A percentile compares a stretch with the other conserved stretches of the same genome.
phyloP scores from a whole-genome alignment of 495 filamentous ascomycete species.

The Penicillium subrubescens region DNA sequence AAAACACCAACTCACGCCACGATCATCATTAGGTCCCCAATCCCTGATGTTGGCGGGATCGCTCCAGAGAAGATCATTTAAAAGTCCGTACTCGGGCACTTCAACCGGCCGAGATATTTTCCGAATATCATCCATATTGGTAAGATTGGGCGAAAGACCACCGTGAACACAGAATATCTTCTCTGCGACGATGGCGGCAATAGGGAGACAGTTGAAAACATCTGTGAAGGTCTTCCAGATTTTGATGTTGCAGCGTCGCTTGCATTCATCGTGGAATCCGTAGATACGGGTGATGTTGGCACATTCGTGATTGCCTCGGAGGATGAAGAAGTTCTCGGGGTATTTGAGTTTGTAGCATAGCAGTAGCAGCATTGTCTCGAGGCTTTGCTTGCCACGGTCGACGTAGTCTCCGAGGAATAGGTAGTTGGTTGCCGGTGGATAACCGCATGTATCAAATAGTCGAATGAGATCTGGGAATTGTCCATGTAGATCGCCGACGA shows the following conservation, averaged over 20 bases:
- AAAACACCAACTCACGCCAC: constrained; percentile 9
- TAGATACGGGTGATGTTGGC: constrained; percentile 10
- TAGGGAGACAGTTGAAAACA: constrained; percentile 6
- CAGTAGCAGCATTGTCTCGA: constrained; percentile 3
- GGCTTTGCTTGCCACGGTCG: constrained; percentile 5
- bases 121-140: constrained; percentile 10
- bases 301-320: constrained; percentile 7
- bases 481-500: constrained; percentile 8
- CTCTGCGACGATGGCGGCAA: constrained; percentile 6
- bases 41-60: constrained; percentile 6
- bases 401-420: constrained; percentile 9
- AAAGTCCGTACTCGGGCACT: constrained; percentile 9
- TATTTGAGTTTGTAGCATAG: constrained; percentile 10
- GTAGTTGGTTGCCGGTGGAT: constrained; percentile 2
- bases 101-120: constrained; percentile 7
- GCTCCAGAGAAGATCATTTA: constrained; percentile 7
- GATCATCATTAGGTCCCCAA: constrained; percentile 6
- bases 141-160: constrained; percentile 4
- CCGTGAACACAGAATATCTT: constrained; percentile 9
- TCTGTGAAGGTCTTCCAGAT: constrained; percentile 9
- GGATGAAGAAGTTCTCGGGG: constrained; percentile 6
- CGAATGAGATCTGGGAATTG: constrained; percentile 3
- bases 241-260: constrained; percentile 8
- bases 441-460: constrained; percentile 1
- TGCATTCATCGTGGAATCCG: constrained; percentile 8